phyloP scores from a whole-genome alignment of 345 rosid species.

The Brassica napus region Da-Ae NC_063435.1:609501-610000 shows the following conservation, averaged over 20 bases:
- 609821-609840: neutral
- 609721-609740: neutral
- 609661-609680: neutral
- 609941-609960: neutral
- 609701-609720: neutral
- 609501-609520: neutral
- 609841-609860: neutral
- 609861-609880: neutral
- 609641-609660: neutral
- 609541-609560: neutral
- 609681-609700: neutral
- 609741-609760: neutral
- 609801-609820: neutral
- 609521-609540: neutral
- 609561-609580: neutral
- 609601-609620: neutral
- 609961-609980: neutral
- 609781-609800: neutral
- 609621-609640: neutral
- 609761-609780: neutral
- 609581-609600: neutral
- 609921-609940: neutral
- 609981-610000: neutral
- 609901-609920: neutral
- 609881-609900: neutral